Base-by-base conservation (phyloP, 2,329 filamentous ascomycete genomes). In the Cordyceps cateniannulata region DNA sequence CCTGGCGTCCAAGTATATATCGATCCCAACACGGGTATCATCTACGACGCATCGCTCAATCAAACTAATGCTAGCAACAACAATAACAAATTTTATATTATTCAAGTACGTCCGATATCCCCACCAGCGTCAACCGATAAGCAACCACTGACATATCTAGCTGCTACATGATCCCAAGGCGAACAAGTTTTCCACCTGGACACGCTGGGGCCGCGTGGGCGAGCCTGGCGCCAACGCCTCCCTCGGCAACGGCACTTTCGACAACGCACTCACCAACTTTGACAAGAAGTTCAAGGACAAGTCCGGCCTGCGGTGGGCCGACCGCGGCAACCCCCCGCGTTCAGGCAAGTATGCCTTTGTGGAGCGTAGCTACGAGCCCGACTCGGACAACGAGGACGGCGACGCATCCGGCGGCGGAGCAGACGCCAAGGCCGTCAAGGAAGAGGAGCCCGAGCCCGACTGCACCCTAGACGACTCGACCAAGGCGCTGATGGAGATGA, bases 21-120 rank as follows among this genome's bases (percentile, higher is more conserved):
- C 60, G 87, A 87, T 63, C 73, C 81, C 1, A 73, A 81, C 44
- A 65, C 67, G 22, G 84, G 85, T 22, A 74, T 88, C 60, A 90
- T 93, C 52, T 93, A 84, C 71, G 91, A 96, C 69, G 90, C 89
- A 0, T 86, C 88, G 0, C 77, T 96, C 50, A 95, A 93, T 66
- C 88, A 93, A 70, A 89, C 90, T 12, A 89, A 91, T 65, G 77
- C 89, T 0, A 75, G 77, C 0, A 73, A 80, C 51, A 95, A 93
- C 69, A 89, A 89, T 72, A 93, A 95, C 72, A 95, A 95, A 66
- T 93, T 93, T 71, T 93, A 93, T 69, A 83, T 85, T 29, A 71
- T 92, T 29, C 89, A 93, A 77, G 77, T 90, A 59, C 20, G n/a
- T 7, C 8, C 12, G 10, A 16, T n/a, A 18, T 16, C 27, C 27